Evolutionary conservation across 2,329 filamentous ascomycete species (phyloP).

Genomic region (Xylariaceae sp.): DNA sequence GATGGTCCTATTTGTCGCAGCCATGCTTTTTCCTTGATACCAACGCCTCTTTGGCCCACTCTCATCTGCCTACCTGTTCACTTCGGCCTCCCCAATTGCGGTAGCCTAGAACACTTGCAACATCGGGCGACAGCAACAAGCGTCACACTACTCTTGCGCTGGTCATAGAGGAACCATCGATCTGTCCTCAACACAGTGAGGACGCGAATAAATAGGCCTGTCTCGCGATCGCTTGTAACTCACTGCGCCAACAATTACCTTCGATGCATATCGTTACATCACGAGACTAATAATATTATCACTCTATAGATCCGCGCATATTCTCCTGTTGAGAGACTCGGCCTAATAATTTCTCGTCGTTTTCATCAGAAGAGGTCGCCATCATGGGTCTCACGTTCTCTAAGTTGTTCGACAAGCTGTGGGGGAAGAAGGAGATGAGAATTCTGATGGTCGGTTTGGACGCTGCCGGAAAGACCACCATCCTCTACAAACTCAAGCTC

Average conservation of each 20-base stretch:
- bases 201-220: constrained; percentile 18
- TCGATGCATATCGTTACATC: constrained; percentile 13
- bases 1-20: constrained; percentile 20
- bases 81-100: constrained; percentile 36
- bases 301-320: constrained; percentile 26
- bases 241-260: constrained; percentile 7
- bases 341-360: constrained; percentile 42
- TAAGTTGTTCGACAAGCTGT: constrained; percentile 94
- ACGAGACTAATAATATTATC: constrained; percentile 29
- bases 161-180: constrained; percentile 31
- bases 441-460: constrained; percentile 99
- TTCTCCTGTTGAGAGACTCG: constrained; percentile 28
- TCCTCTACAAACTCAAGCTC: constrained; percentile 99
- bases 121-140: constrained; percentile 12
- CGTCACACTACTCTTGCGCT: constrained; percentile 21
- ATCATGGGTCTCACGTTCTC: constrained; percentile 98
- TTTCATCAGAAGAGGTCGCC: constrained; percentile 55
- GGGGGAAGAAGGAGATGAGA: constrained; percentile 99
- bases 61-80: constrained; percentile 35
- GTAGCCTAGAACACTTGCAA: constrained; percentile 35
- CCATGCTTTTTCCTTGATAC: constrained; percentile 27
- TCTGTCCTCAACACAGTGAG: constrained; percentile 35
- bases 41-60: constrained; percentile 28
- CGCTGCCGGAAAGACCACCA: constrained; percentile 99
- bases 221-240: constrained; percentile 5